Conservation (phyloP, 2,329 filamentous ascomycete species). For the Dendrostoma leiphaemia region DNA sequence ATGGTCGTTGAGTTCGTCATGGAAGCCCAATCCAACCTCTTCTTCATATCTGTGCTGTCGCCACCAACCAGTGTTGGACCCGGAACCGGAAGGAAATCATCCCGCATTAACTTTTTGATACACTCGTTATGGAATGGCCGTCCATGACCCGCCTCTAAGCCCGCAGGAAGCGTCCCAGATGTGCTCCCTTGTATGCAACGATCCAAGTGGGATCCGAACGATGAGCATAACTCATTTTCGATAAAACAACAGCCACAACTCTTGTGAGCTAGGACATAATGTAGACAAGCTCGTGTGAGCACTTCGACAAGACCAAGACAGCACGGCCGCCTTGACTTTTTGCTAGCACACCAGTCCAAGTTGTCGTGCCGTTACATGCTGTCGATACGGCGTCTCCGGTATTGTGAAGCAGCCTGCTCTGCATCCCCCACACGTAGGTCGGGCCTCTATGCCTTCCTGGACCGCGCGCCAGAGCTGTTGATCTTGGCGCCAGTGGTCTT, state of each 20-base stretch:
- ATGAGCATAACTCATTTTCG: slow-evolving; percentile 6
- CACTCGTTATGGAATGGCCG: slow-evolving; percentile 9
- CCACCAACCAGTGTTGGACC: not conserved
- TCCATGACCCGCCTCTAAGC: slow-evolving; percentile 1
- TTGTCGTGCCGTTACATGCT: not conserved
- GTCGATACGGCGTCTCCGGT: not conserved
- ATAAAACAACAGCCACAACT: slow-evolving; percentile 9
- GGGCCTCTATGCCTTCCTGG: slow-evolving; percentile 63
- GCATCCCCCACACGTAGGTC: not conserved
- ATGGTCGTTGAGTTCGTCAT: slow-evolving; percentile 6
- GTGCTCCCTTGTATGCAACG: not conserved
- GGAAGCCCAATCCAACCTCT: slow-evolving; percentile 4
- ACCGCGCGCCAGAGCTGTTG: slow-evolving; percentile 62
- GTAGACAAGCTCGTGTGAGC: not conserved
- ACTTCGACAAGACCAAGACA: not conserved
- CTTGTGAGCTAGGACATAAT: not conserved
- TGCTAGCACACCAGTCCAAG: no score
- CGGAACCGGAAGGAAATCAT: slow-evolving; percentile 9
- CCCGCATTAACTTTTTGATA: slow-evolving; percentile 8
- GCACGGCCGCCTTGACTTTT: not conserved
- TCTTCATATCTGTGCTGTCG: slow-evolving; percentile 6
- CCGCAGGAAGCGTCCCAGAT: no score
- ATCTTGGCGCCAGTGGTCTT: slow-evolving; percentile 53
- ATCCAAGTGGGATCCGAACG: not conserved
- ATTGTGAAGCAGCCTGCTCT: not conserved